Evolutionary conservation across 176 grass and related monocot genomes (phyloP).

Genomic region (Alloteropsis semialata): DNA sequence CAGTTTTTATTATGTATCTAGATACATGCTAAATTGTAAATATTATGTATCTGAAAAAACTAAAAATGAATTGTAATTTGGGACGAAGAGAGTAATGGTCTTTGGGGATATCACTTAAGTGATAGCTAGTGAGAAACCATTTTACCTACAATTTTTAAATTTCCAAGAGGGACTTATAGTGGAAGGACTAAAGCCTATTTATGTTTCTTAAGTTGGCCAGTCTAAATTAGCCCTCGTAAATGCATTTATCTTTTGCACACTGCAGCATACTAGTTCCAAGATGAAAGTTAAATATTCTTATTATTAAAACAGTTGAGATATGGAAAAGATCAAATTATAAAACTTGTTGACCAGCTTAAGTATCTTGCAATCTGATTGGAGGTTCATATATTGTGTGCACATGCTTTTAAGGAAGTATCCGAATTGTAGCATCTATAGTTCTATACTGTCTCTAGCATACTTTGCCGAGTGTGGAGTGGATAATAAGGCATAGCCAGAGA

Average conservation of each 20-base stretch:
- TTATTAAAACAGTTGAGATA: not conserved
- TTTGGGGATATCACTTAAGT: not conserved
- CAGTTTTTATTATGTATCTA: too few relatives aligned
- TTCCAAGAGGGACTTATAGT: not conserved
- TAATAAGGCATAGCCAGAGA: not conserved
- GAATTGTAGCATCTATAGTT: not conserved
- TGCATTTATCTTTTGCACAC: not conserved
- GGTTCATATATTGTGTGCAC: constrained; percentile 3
- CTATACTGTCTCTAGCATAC: not conserved
- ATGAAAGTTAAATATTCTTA: not conserved
- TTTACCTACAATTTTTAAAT: constrained; percentile 1
- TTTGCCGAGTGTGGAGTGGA: not conserved
- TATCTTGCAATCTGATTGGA: not conserved
- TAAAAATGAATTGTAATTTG: not conserved
- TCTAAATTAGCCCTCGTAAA: not conserved
- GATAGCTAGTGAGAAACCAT: not conserved
- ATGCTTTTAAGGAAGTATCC: not conserved
- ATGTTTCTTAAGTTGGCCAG: not conserved
- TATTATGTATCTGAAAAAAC: too few relatives aligned
- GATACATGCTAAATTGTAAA: too few relatives aligned
- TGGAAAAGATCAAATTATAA: not conserved
- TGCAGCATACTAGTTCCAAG: not conserved
- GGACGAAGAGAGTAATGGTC: not conserved
- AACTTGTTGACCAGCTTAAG: not conserved
- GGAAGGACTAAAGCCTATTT: not conserved